A percentile compares a stretch with the other conserved stretches of the same genome.
These are phyloP conservation scores for Cercophora newfieldiana DNA, from an alignment of 495 filamentous ascomycete genomes.

Conservation along the genomic window DNA sequence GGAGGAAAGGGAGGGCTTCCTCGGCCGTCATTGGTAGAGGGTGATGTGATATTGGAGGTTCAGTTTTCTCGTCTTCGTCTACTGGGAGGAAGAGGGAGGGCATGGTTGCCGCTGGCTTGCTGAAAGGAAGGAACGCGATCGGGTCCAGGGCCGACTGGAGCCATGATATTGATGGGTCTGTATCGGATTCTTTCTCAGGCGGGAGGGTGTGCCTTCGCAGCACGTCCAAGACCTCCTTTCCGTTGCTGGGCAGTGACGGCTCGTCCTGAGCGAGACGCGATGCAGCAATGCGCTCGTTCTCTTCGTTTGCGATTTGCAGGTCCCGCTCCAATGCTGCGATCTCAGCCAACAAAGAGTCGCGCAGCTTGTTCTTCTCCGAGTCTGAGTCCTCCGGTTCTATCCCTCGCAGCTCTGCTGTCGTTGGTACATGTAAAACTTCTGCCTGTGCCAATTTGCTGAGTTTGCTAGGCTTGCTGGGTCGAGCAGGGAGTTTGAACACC, in stretches of 20 bases:
- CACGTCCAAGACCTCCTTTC: slow-evolving; percentile 37
- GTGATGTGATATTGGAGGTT: slow-evolving; percentile 49
- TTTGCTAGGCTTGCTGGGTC: slow-evolving; percentile 11
- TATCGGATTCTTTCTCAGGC: slow-evolving; percentile 27
- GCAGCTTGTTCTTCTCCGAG: slow-evolving; percentile 40
- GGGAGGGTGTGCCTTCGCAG: slow-evolving; percentile 42
- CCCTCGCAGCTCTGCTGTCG: slow-evolving; percentile 34
- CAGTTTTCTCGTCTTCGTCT: slow-evolving; percentile 24
- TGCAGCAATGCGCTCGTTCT: slow-evolving; percentile 44
- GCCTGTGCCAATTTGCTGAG: background rate
- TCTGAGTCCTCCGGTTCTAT: slow-evolving; percentile 39
- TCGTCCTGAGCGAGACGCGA: slow-evolving; percentile 25
- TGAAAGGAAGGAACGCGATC: slow-evolving; percentile 52
- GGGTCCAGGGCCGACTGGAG: slow-evolving; percentile 46
- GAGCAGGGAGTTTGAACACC: background rate
- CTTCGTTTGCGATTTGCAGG: slow-evolving; percentile 33
- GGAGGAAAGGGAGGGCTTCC: slow-evolving; percentile 58
- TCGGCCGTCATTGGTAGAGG: slow-evolving; percentile 50
- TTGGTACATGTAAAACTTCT: background rate
- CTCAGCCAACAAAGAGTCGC: slow-evolving; percentile 40
- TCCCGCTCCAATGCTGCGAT: slow-evolving; percentile 41
- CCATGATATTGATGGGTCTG: slow-evolving; percentile 33
- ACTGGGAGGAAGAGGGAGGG: slow-evolving; percentile 1
- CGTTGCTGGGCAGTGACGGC: slow-evolving; percentile 28
- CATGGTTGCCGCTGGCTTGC: slow-evolving; percentile 27